Conservation (phyloP, 257 asterid species). For the Nicotiana otophora region DNA sequence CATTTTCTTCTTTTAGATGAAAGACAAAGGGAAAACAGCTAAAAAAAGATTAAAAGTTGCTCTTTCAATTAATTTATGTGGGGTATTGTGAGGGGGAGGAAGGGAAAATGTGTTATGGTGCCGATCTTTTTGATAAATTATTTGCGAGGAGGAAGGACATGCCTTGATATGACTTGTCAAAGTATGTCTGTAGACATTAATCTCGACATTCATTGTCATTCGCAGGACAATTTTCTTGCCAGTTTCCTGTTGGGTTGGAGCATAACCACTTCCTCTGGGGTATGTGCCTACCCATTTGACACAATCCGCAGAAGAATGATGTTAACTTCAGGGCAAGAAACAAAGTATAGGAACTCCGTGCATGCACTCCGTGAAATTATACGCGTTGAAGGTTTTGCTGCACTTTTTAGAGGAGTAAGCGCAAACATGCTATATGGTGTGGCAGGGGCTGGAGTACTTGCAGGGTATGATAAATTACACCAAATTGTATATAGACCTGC, state of each 20-base stretch:
- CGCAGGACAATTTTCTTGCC: constrained; percentile 86
- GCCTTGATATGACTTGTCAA: neutral
- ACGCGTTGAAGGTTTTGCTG: constrained; percentile 56
- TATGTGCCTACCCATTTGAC: constrained; percentile 93
- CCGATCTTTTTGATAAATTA: neutral
- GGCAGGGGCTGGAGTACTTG: constrained; percentile 98
- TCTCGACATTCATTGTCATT: constrained; percentile 7
- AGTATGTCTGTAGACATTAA: neutral
- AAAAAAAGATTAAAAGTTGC: neutral
- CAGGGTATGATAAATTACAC: constrained; percentile 82
- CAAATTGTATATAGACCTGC: constrained; percentile 52
- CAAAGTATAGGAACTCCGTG: constrained; percentile 55
- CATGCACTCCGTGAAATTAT: constrained; percentile 73
- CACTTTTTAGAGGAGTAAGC: constrained; percentile 74
- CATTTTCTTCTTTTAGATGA: no score
- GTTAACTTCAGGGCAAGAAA: constrained; percentile 84
- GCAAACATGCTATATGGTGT: constrained; percentile 89
- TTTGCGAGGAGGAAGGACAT: neutral
- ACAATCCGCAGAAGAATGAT: constrained; percentile 92
- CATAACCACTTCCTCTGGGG: constrained; percentile 82
- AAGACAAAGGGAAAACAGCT: no score
- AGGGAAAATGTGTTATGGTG: neutral
- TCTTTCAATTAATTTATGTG: neutral
- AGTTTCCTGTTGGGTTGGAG: constrained; percentile 93
- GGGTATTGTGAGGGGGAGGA: neutral